Base-by-base conservation (phyloP, 1,284 basidiomycete species). In the Cryptococcus sp. region DNA sequence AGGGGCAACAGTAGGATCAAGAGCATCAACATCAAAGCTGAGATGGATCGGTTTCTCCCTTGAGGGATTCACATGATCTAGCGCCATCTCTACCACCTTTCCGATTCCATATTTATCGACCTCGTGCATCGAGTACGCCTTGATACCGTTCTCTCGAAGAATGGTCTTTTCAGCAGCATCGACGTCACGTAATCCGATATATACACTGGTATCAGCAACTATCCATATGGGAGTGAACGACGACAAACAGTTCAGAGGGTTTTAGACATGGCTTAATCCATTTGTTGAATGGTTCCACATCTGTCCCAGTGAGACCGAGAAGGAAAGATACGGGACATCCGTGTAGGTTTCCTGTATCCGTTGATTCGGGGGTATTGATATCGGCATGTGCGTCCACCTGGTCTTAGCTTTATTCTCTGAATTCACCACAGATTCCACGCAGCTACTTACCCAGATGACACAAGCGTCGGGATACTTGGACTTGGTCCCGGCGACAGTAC, bases 311-410 rank as follows among this genome's bases (percentile, higher is more conserved):
- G 53, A 91, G 77, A 4, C 88, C 87, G 50, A 92, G 81, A 48
- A 98, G 83, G 83, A 98, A 98, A 18, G 94, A 90, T 45, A 98
- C 82, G 36, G 94, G 96, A 85, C 96, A 97, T 59, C 96, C 96
- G 77, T 98, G 96, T 57, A 99, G 85, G 77, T 98, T 98, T 43
- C 94, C 93, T 52, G 88, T 87, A 53, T 81, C 84, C 21, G 93
- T 96, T 11, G 89, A 86, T 50, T 86, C 81, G 7, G 83, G 79
- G 7, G 93, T 96, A 77, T 98, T 98, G 78, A 98, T 91, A 74
- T 98, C 96, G 39, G 92, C 87, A 62, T 92, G 88, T 4, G 88
- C 87, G 69, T 94, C 91, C 55, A 93, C 66, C 72, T 75, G 56
- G 11, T 25, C 2, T 36, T 9, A 21, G 39, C 37, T 37, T 45